Conservation (phyloP, 306 rosid genomes). For the Dryas drummondii region DNA sequence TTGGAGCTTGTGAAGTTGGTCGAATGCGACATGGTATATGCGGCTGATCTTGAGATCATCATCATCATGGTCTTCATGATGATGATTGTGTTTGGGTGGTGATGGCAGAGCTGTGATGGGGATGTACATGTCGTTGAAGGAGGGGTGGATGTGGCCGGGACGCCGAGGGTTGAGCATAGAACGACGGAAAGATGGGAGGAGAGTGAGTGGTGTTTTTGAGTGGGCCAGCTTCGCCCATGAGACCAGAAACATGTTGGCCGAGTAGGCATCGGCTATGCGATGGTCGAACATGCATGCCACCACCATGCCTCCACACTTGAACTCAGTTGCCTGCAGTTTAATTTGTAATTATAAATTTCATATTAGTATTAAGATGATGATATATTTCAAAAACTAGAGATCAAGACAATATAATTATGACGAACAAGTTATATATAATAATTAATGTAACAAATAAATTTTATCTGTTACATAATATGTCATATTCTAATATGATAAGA, state of each 20-base stretch:
- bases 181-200: constrained; percentile 9
- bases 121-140: constrained; percentile 49
- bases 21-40: constrained; percentile 43
- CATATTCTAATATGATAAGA: too few species aligned
- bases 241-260: too few species aligned
- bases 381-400: constrained; percentile 39
- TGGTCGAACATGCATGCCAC: too few species aligned
- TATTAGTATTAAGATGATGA: constrained; percentile 30
- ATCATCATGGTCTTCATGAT: not conserved
- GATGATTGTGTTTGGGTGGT: constrained; percentile 11
- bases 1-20: constrained; percentile 45
- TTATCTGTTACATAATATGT: too few species aligned
- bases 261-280: too few species aligned
- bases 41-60: constrained; percentile 44
- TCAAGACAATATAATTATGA: too few species aligned
- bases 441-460: too few species aligned
- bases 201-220: too few species aligned
- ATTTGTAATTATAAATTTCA: too few species aligned
- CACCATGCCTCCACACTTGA: too few species aligned
- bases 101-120: constrained; percentile 45
- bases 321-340: constrained; percentile 28
- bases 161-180: constrained; percentile 25
- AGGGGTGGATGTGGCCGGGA: constrained; percentile 46
- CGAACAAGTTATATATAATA: too few species aligned
- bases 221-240: too few species aligned